phyloP scores from a whole-genome alignment of 192 early-diverging fungal species.

The Pilobolus umbonatus region DNA sequence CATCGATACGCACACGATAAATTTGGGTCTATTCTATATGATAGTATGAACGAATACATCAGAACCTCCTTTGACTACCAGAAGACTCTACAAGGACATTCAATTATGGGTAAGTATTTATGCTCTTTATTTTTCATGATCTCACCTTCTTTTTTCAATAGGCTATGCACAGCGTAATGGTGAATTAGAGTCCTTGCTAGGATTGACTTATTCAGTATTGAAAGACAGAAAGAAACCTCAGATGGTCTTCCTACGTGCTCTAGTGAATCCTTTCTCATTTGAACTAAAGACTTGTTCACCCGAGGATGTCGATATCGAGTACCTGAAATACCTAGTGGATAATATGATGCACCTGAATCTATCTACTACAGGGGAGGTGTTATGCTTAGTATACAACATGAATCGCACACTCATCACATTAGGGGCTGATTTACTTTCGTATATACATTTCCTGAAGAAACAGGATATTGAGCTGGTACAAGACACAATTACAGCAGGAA shows the following conservation, averaged over 20 bases:
- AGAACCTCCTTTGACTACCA: slow-evolving; percentile 73
- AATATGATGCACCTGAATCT: slow-evolving; percentile 77
- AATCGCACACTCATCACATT: slow-evolving; percentile 68
- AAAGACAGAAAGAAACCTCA: slow-evolving; percentile 18
- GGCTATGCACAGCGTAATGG: slow-evolving; percentile 9
- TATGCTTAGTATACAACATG: slow-evolving; percentile 68
- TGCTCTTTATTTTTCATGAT: not conserved
- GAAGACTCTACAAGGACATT: slow-evolving; percentile 23
- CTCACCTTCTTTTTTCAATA: not conserved
- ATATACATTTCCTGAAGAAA: slow-evolving; percentile 34
- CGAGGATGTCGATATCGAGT: slow-evolving; percentile 32
- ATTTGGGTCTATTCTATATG: slow-evolving; percentile 86
- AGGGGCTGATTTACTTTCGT: slow-evolving; percentile 55
- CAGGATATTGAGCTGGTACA: not conserved
- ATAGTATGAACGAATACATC: slow-evolving; percentile 73
- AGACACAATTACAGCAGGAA: slow-evolving; percentile 1
- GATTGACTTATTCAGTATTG: slow-evolving; percentile 2
- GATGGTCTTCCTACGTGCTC: slow-evolving; percentile 9
- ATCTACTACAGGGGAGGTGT: slow-evolving; percentile 76
- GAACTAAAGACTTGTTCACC: slow-evolving; percentile 7
- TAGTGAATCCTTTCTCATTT: slow-evolving; percentile 22
- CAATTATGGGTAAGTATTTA: not conserved
- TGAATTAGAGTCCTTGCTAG: slow-evolving; percentile 18
- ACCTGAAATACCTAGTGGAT: slow-evolving; percentile 76
- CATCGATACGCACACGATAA: slow-evolving; percentile 77